Evolutionary conservation across 257 asterid genomes (phyloP).

Genomic region (Solanum lycopersicoides): DNA sequence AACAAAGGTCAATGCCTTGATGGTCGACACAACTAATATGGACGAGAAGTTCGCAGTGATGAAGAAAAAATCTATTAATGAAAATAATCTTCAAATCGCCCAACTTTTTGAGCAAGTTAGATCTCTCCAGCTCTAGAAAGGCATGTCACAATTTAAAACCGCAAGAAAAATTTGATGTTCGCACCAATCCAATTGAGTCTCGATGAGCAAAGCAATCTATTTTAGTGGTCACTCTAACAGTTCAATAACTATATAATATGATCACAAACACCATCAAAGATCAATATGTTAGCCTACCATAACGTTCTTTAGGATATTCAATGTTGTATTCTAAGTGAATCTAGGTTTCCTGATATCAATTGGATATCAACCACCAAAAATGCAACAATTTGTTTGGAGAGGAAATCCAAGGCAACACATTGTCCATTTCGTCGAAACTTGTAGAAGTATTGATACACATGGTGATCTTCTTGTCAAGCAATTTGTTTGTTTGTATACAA

Average conservation of each 20-base stretch:
- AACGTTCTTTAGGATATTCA: not conserved
- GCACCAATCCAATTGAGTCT: not conserved
- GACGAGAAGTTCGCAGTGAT: not conserved
- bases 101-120: not conserved
- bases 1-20: not conserved
- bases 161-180: not conserved
- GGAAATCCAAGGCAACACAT: no score
- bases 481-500: no score
- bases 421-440: no score
- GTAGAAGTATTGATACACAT: no score
- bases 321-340: not conserved
- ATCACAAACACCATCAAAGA: not conserved
- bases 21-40: not conserved
- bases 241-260: not conserved
- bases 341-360: not conserved
- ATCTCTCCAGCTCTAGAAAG: not conserved
- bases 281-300: not conserved
- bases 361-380: no score
- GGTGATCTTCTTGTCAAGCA: no score
- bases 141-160: not conserved
- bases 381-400: no score
- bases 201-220: not conserved
- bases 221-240: not conserved
- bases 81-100: not conserved
- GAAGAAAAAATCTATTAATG: not conserved